Percentiles rank a stretch among this genome's conserved stretches.
Conservation (phyloP, 1,284 basidiomycete genomes). For the Malassezia japonica region DNA sequence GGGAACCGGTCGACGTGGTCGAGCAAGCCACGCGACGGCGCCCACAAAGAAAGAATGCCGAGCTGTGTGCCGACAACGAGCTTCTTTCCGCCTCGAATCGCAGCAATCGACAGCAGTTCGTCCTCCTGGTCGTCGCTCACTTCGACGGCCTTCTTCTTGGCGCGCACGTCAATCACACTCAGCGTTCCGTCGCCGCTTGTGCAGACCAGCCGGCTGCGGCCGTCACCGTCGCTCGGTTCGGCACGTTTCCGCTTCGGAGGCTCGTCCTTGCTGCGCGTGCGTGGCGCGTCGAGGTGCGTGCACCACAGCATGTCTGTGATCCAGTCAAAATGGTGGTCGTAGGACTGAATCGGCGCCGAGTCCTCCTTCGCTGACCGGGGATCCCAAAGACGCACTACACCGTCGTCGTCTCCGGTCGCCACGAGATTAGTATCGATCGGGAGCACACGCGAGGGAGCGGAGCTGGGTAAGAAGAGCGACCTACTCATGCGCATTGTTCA, state of each 20-base stretch:
- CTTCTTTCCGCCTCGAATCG: conserved; percentile 71
- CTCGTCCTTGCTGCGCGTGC: conserved; percentile 9
- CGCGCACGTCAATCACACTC: conserved; percentile 64
- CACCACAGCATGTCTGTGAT: conserved; percentile 81
- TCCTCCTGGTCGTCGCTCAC: conserved; percentile 86
- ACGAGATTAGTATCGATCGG: conserved; percentile 67
- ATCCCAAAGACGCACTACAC: conserved; percentile 90
- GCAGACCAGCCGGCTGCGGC: conserved; percentile 27
- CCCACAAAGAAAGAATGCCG: conserved; percentile 83
- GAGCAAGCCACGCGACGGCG: conserved; percentile 71
- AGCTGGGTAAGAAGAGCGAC: conserved; percentile 43
- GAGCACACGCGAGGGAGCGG: conserved; percentile 54
- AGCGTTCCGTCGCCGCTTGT: conserved; percentile 74
- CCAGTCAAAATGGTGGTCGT: conserved; percentile 86
- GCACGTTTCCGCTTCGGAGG: conserved; percentile 18
- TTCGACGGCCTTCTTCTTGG: conserved; percentile 58
- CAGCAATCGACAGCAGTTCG: conserved; percentile 71
- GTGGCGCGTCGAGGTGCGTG: conserved; percentile 21
- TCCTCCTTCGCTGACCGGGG: conserved; percentile 54
- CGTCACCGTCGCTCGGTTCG: conserved; percentile 4
- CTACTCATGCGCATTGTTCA: conserved; percentile 68
- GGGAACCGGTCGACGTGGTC: conserved; percentile 89
- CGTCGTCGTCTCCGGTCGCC: conserved; percentile 83
- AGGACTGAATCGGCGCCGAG: conserved; percentile 54
- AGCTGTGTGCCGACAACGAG: conserved; percentile 79